These are phyloP conservation scores for Globisporangium orthogonon DNA, from an alignment of 352 stramenopile species.

Conservation along the genomic window DNA sequence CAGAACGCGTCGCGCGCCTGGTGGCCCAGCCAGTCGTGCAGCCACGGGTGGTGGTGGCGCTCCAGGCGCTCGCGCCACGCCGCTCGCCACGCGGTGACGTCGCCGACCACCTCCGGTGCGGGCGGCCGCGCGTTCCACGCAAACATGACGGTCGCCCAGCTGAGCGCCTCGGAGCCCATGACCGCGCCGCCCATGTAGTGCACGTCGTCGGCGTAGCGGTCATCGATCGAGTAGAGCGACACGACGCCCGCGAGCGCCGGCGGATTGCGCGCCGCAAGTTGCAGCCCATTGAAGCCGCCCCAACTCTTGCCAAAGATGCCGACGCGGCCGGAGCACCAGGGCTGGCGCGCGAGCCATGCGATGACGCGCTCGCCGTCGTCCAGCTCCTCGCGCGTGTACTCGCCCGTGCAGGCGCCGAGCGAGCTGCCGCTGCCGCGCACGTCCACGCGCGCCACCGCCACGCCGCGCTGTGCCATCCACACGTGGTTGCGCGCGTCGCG, in stretches of 20 bases:
- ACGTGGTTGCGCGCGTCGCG: slow-evolving; percentile 35
- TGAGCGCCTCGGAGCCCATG: slow-evolving; percentile 40
- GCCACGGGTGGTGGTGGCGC: slow-evolving; percentile 33
- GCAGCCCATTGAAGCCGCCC: slow-evolving; percentile 44
- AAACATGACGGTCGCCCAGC: slow-evolving; percentile 47
- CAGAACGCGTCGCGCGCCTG: slow-evolving; percentile 40
- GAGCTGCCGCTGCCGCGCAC: slow-evolving; percentile 43
- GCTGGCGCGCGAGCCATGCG: slow-evolving; percentile 32
- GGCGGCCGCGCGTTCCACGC: slow-evolving; percentile 34
- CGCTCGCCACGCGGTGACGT: slow-evolving; percentile 21
- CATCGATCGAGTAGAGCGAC: slow-evolving; percentile 51
- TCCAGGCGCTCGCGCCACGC: slow-evolving; percentile 29
- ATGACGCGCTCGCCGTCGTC: slow-evolving; percentile 39
- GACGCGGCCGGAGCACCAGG: slow-evolving; percentile 32
- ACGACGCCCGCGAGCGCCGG: slow-evolving; percentile 34
- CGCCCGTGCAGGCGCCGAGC: slow-evolving; percentile 29
- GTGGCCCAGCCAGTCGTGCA: slow-evolving; percentile 41
- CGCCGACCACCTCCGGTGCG: slow-evolving; percentile 26
- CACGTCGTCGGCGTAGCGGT: slow-evolving; percentile 44
- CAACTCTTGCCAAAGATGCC: slow-evolving; percentile 50
- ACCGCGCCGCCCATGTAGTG: slow-evolving; percentile 41
- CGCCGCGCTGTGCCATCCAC: slow-evolving; percentile 37
- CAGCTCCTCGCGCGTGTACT: slow-evolving; percentile 41
- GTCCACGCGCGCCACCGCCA: slow-evolving; percentile 42
- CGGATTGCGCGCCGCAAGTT: slow-evolving; percentile 32